A percentile compares a stretch with the other conserved stretches of the same genome.
phyloP scores from a whole-genome alignment of 306 rosid genomes.

The Luffa aegyptiaca region DNA sequence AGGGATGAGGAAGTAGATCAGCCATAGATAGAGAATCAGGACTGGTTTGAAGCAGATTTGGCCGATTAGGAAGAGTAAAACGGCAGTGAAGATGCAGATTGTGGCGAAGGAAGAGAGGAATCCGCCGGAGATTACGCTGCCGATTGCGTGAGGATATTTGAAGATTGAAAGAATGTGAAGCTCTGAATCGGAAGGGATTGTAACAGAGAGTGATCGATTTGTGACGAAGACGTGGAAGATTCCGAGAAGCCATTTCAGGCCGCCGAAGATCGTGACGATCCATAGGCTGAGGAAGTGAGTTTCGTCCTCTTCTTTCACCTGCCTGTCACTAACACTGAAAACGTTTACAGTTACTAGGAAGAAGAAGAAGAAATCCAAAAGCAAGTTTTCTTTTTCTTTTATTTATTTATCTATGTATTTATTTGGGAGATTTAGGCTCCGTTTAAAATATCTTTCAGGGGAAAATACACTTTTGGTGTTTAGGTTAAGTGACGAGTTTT shows the following conservation, averaged over 20 bases:
- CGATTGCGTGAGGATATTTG: slow-evolving; percentile 60
- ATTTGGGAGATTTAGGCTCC: too few relatives aligned
- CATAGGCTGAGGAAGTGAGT: slow-evolving; percentile 45
- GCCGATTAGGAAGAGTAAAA: slow-evolving; percentile 53
- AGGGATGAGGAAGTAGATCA: slow-evolving; percentile 67
- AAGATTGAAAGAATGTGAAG: slow-evolving; percentile 40
- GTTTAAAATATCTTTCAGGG: too few relatives aligned
- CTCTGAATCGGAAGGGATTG: slow-evolving; percentile 20
- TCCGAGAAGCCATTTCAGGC: slow-evolving; percentile 67
- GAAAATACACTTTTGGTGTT: too few relatives aligned
- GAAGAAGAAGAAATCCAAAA: too few relatives aligned
- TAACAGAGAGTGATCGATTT: slow-evolving; percentile 17
- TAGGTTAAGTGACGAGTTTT: too few relatives aligned
- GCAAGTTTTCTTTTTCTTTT: too few relatives aligned
- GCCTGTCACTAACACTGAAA: background rate
- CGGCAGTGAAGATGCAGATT: slow-evolving; percentile 62
- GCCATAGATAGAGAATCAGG: slow-evolving; percentile 46
- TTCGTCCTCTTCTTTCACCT: slow-evolving; percentile 14
- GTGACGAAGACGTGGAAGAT: slow-evolving; percentile 34
- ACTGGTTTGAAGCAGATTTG: slow-evolving; percentile 48
- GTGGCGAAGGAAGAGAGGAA: slow-evolving; percentile 60
- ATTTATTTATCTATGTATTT: too few relatives aligned
- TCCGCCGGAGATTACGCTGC: slow-evolving; percentile 30
- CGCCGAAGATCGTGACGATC: slow-evolving; percentile 84
- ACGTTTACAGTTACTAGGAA: background rate